Conservation (phyloP, 805 yeast genomes). For the Kuraishia cidri region DNA sequence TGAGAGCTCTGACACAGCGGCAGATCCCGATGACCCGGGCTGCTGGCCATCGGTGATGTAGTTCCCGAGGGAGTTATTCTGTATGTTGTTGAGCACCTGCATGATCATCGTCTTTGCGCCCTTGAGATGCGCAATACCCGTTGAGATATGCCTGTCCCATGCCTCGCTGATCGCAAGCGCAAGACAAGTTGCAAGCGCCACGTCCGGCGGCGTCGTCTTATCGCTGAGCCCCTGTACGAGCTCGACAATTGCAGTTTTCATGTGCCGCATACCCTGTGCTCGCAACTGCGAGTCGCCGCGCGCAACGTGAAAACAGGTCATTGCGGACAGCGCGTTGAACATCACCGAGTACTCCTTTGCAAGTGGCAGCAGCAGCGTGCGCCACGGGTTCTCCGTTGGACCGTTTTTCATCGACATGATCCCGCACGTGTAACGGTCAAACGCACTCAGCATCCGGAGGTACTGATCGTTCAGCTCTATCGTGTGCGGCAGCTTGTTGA, state of each 20-base stretch:
- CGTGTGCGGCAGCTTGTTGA: conserved; percentile 9
- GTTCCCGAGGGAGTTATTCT: conserved; percentile 1
- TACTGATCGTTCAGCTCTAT: conserved; percentile 18
- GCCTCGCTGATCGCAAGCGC: conserved; percentile 58
- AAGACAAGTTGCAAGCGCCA: conserved; percentile 57
- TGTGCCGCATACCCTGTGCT: conserved; percentile 42
- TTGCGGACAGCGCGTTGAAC: conserved; percentile 54
- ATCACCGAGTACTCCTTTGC: conserved; percentile 47
- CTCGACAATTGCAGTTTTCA: conserved; percentile 52
- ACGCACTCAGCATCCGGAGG: conserved; percentile 21
- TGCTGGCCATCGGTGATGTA: background rate
- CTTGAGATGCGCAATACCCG: conserved; percentile 60
- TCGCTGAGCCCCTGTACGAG: conserved; percentile 45
- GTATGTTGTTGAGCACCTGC: conserved; percentile 24
- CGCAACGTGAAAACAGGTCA: conserved; percentile 56
- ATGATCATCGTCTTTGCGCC: conserved; percentile 59
- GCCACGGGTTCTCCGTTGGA: conserved; percentile 62
- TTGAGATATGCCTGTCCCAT: conserved; percentile 60
- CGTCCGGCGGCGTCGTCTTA: conserved; percentile 45
- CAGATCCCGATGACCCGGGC: background rate
- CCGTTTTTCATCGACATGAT: conserved; percentile 61
- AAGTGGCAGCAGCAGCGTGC: conserved; percentile 44
- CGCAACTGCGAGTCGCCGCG: conserved; percentile 33
- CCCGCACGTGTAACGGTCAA: conserved; percentile 36
- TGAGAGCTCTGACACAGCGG: background rate